Percentiles rank a stretch among this genome's conserved stretches.
Conservation (phyloP, 345 rosid genomes). For the Kandelia obovata region DNA sequence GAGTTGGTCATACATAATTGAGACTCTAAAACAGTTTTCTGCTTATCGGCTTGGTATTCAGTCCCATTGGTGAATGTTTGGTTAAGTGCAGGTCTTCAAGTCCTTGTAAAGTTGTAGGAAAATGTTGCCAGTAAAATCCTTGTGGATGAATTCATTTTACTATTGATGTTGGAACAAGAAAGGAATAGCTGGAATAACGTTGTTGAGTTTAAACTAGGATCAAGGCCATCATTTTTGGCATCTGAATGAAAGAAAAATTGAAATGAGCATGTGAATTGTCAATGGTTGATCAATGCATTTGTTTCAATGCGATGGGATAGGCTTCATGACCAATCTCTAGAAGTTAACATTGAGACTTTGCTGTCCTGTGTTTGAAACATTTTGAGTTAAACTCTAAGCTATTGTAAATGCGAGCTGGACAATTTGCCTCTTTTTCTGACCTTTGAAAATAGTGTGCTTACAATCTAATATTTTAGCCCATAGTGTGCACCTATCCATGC, state of each 20-base stretch:
- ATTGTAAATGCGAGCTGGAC: not conserved
- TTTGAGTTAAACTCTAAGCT: not conserved
- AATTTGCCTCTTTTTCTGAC: not conserved
- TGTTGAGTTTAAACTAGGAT: not conserved
- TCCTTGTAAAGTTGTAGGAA: not conserved
- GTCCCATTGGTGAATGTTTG: not conserved
- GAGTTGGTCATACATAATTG: conserved; percentile 1
- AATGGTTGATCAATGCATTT: not conserved
- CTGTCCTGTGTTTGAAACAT: not conserved
- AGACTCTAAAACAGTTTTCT: too few relatives aligned
- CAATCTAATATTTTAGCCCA: too few relatives aligned
- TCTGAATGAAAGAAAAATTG: not conserved
- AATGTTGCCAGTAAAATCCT: not conserved
- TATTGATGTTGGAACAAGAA: not conserved
- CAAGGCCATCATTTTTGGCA: not conserved
- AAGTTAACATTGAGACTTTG: not conserved
- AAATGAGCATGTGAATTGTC: not conserved
- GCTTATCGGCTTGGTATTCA: too few relatives aligned
- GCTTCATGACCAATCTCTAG: not conserved
- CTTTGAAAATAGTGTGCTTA: too few relatives aligned
- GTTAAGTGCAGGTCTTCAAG: not conserved
- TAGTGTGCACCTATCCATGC: too few relatives aligned
- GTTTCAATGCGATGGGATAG: not conserved
- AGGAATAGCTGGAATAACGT: not conserved
- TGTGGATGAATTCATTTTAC: not conserved